These are phyloP conservation scores for Aureobasidium uvarum DNA, from an alignment of 2,329 filamentous ascomycete genomes.

Conservation along the genomic window DNA sequence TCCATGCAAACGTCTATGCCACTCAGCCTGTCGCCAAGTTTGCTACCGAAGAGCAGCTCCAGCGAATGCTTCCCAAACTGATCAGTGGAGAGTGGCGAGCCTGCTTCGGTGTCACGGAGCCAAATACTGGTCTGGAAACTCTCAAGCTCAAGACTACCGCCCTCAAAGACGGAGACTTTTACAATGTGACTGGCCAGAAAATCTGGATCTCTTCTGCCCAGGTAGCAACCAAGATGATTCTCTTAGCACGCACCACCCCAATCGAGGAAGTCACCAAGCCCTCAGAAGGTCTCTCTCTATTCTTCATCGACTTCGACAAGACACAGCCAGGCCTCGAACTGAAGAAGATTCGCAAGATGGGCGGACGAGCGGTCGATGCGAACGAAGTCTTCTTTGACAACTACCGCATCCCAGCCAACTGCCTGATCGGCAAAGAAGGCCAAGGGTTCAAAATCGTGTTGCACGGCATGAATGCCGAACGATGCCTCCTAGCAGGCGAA, in stretches of 20 bases:
- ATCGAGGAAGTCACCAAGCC: slow-evolving; percentile 65
- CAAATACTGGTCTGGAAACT: slow-evolving; percentile 76
- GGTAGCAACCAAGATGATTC: slow-evolving; percentile 77
- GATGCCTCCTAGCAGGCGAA: slow-evolving; percentile 64
- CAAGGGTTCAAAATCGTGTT: slow-evolving; percentile 72
- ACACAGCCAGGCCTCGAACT: slow-evolving; percentile 61
- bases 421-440: slow-evolving; percentile 68
- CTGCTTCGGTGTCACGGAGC: slow-evolving; percentile 85
- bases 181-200: slow-evolving; percentile 73
- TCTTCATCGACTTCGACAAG: slow-evolving; percentile 74
- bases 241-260: slow-evolving; percentile 73
- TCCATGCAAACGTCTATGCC: slow-evolving; percentile 66
- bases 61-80: slow-evolving; percentile 65
- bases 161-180: slow-evolving; percentile 58
- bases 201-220: slow-evolving; percentile 84
- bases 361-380: slow-evolving; percentile 74
- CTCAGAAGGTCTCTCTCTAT: slow-evolving; percentile 73
- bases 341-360: slow-evolving; percentile 79
- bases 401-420: slow-evolving; percentile 63
- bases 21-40: slow-evolving; percentile 74
- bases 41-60: slow-evolving; percentile 62
- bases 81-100: slow-evolving; percentile 69
- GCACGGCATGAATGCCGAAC: slow-evolving; percentile 77
- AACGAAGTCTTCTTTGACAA: slow-evolving; percentile 88
- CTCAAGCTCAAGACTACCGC: slow-evolving; percentile 67